Conservation (phyloP, 1,284 basidiomycete species). For the Naganishia sp. region DNA sequence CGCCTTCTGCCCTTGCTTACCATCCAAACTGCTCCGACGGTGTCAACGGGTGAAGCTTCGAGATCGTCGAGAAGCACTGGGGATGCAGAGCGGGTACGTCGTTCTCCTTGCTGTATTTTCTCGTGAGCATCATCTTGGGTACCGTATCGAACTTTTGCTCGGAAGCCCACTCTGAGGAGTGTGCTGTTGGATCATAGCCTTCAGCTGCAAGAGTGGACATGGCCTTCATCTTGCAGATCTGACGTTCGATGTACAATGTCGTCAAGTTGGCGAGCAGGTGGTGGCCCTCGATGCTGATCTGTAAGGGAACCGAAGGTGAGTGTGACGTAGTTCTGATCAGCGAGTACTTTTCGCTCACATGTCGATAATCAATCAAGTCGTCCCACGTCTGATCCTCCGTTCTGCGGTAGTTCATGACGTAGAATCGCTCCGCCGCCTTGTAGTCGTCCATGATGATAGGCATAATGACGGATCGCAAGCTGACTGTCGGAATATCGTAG, state of each 20-base stretch:
- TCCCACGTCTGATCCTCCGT: slow-evolving; percentile 37
- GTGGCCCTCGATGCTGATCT: slow-evolving; percentile 40
- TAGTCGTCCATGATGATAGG: slow-evolving; percentile 16
- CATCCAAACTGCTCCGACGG: slow-evolving; percentile 43
- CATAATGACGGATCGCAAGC: slow-evolving; percentile 10
- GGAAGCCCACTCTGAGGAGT: background rate
- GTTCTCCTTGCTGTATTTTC: slow-evolving; percentile 36
- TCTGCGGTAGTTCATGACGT: slow-evolving; percentile 6
- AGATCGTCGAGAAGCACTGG: slow-evolving; percentile 44
- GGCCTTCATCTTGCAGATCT: slow-evolving; percentile 48
- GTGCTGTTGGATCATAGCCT: slow-evolving; percentile 1
- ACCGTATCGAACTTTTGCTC: slow-evolving; percentile 4
- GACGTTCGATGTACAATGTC: slow-evolving; percentile 44
- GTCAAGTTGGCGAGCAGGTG: slow-evolving; percentile 41
- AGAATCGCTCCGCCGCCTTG: slow-evolving; percentile 26
- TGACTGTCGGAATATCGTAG: slow-evolving; percentile 29
- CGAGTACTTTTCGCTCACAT: slow-evolving; percentile 37
- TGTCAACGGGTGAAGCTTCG: slow-evolving; percentile 38
- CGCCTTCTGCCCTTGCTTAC: slow-evolving; percentile 34
- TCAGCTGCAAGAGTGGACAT: slow-evolving; percentile 32
- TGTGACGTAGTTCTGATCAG: no score
- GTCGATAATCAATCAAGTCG: slow-evolving; percentile 44
- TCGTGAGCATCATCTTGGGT: slow-evolving; percentile 38
- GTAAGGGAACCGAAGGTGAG: background rate
- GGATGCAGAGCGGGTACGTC: slow-evolving; percentile 38